Evolutionary conservation across 2,329 filamentous ascomycete species (phyloP).

Genomic region (Cytospora mali): DNA sequence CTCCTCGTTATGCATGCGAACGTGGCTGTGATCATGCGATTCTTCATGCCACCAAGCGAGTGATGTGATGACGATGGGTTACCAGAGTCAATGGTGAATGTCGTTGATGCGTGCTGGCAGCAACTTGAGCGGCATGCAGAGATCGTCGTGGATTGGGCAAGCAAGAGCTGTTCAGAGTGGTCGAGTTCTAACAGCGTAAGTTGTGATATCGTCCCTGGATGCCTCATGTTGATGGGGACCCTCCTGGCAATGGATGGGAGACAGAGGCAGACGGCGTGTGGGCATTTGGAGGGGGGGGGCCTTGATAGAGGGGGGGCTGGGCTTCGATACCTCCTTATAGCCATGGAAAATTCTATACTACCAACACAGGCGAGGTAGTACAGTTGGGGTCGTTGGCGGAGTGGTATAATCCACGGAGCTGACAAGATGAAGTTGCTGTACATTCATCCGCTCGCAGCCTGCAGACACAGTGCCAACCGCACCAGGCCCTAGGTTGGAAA

Average conservation of each 20-base stretch:
- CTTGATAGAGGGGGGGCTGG: not conserved
- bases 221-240: not conserved
- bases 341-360: not conserved
- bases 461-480: conserved; percentile 31
- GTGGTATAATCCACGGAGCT: not conserved
- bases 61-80: not conserved
- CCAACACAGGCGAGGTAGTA: conserved; percentile 14
- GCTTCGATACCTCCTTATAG: conserved; percentile 12
- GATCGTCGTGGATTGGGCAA: not conserved
- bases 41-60: not conserved
- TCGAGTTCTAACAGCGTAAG: not conserved
- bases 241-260: not conserved
- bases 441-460: conserved; percentile 9
- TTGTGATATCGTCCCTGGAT: not conserved
- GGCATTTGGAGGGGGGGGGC: not conserved
- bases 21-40: not conserved
- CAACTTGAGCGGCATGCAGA: not conserved
- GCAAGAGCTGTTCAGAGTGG: not conserved
- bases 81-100: not conserved
- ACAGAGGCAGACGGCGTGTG: too few relatives aligned
- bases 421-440: conserved; percentile 10
- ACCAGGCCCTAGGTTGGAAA: conserved; percentile 28
- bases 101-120: not conserved
- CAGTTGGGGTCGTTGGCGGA: conserved; percentile 14
- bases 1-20: not conserved